Percentiles rank a stretch among this genome's conserved stretches.
phyloP scores from a whole-genome alignment of 2,329 filamentous ascomycete species.

The Colletotrichum paranaense region DNA sequence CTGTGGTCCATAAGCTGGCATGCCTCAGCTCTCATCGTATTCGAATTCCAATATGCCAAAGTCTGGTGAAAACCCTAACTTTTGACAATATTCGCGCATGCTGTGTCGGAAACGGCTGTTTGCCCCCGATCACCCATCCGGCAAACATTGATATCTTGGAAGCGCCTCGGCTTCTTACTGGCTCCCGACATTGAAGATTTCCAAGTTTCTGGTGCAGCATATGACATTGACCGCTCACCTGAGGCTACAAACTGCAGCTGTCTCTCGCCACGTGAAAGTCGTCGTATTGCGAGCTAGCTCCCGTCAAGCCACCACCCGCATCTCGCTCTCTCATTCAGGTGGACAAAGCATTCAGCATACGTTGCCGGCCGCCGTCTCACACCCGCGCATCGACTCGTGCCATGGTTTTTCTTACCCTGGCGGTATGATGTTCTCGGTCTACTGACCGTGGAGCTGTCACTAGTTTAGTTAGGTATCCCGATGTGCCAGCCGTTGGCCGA shows the following conservation, averaged over 20 bases:
- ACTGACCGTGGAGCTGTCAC: conserved; percentile 23
- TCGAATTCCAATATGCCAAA: too few relatives aligned
- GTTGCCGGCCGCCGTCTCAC: conserved; percentile 19
- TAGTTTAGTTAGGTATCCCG: conserved; percentile 2
- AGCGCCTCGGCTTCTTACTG: background rate
- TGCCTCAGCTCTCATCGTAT: too few relatives aligned
- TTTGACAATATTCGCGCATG: too few relatives aligned
- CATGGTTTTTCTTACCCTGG: background rate
- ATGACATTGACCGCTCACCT: background rate
- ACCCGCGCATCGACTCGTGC: background rate
- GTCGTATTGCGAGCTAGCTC: conserved; percentile 1
- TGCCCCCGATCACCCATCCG: background rate
- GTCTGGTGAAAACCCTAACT: too few relatives aligned
- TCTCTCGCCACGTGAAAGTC: background rate
- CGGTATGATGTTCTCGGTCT: conserved; percentile 13
- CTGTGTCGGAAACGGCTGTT: background rate
- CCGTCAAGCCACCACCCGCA: background rate
- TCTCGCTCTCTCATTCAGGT: conserved; percentile 23
- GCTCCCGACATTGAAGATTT: background rate
- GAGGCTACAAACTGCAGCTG: background rate
- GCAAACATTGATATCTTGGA: background rate
- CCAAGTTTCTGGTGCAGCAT: background rate
- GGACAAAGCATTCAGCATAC: conserved; percentile 3
- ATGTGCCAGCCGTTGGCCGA: conserved; percentile 18
- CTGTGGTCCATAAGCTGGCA: too few relatives aligned